phyloP scores from a whole-genome alignment of 176 grass and related monocot genomes.

The Oryza rufipogon region DNA sequence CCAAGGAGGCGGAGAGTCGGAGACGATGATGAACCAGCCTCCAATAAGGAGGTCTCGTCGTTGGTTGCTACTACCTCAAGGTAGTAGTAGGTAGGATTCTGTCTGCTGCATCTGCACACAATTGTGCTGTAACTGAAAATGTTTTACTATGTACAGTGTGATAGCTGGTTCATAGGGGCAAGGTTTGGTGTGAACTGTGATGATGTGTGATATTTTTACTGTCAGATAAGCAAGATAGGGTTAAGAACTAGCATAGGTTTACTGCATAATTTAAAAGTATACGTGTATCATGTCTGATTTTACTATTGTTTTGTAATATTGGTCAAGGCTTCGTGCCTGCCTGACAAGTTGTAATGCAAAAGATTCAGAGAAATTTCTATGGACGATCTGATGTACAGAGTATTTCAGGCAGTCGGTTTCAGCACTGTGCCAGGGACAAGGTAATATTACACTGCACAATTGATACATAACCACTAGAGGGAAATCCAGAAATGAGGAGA shows the following conservation, averaged over 20 bases:
- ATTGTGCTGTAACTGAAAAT: conserved; percentile 2
- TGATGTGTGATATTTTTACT: conserved; percentile 1
- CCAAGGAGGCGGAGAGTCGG: conserved; percentile 22
- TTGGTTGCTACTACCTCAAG: conserved; percentile 18
- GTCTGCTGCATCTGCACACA: neutral
- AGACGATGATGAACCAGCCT: neutral
- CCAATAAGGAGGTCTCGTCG: conserved; percentile 14
- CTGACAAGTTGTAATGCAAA: neutral
- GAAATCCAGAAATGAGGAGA: neutral
- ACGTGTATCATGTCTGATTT: neutral
- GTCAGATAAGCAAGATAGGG: neutral
- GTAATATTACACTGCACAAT: neutral
- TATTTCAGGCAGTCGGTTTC: neutral
- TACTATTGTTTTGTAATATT: neutral
- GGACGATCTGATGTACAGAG: neutral
- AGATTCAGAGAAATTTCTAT: neutral
- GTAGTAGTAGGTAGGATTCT: neutral
- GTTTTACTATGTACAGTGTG: neutral
- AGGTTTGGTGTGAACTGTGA: neutral
- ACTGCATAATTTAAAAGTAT: neutral
- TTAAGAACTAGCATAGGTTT: neutral
- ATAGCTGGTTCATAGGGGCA: neutral
- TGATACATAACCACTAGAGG: neutral
- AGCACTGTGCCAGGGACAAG: neutral
- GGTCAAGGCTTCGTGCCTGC: too few species aligned